These are phyloP conservation scores for Silene coronaria DNA, from an alignment of 179 eudicot genomes.

Conservation along the genomic window DNA sequence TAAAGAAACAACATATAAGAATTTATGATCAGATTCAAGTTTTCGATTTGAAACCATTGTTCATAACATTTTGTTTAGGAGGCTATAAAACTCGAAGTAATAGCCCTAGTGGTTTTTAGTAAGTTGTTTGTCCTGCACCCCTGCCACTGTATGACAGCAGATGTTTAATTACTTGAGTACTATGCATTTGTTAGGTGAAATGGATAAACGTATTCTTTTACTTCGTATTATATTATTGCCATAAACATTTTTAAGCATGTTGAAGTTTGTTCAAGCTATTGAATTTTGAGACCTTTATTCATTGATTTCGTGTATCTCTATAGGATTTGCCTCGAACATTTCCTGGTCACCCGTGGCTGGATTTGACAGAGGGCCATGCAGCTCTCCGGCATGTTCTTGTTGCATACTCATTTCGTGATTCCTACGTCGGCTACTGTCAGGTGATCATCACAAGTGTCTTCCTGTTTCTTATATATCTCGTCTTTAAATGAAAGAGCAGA, in stretches of 20 bases:
- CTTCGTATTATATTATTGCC: neutral
- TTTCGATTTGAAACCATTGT: neutral
- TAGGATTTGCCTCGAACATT: slow-evolving; percentile 96
- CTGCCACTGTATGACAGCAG: no score
- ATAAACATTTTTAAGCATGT: neutral
- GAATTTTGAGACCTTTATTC: neutral
- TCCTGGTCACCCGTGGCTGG: slow-evolving; percentile 98
- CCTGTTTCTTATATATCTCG: neutral
- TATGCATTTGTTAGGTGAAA: neutral
- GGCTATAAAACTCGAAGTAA: neutral
- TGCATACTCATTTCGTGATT: slow-evolving; percentile 93
- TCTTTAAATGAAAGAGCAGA: neutral
- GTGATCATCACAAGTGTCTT: no score
- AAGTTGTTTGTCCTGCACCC: neutral
- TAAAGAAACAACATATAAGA: no score
- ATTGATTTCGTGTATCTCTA: slow-evolving; percentile 13
- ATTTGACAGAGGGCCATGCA: slow-evolving; percentile 84
- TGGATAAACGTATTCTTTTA: neutral
- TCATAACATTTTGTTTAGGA: neutral
- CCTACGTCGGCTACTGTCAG: slow-evolving; percentile 74
- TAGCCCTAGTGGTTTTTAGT: neutral
- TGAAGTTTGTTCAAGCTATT: neutral
- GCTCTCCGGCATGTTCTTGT: slow-evolving; percentile 92
- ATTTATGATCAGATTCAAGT: neutral
- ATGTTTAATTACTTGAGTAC: no score